Evolutionary conservation across 495 filamentous ascomycete species (phyloP), one percentile per base, ranked within the genome.

Genomic region (Penicillium pancosmium): DNA sequence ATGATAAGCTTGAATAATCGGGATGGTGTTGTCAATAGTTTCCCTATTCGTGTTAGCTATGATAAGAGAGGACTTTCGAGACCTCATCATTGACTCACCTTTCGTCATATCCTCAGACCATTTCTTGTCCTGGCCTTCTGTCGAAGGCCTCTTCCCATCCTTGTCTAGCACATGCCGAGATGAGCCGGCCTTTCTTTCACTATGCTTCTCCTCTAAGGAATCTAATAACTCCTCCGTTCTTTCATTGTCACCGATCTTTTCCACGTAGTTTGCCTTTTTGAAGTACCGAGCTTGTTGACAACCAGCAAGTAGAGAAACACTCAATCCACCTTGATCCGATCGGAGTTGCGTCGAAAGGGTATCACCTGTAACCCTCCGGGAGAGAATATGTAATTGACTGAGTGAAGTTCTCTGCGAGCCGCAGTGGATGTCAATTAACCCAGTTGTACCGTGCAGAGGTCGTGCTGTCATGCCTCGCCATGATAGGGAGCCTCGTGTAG

Each of bases 21-120:
- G 1, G 91, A 94, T 0, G 93, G 93, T 1, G 93, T 97, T 0
- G 93, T 93, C 44, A 97, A 79, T 27, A 98, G 83, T 74, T 93
- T 96, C 40, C 91, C 92, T 95, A 49, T 23, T 15, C 10, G 12
- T 2, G 35, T 54, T 27, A 61, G 44, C n/a, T 55, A 27, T 53
- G 35, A n/a, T 36, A 5, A 43, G 46, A 51, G 8, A 4, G 9
- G 5, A 48, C 43, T 18, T 41, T 18, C 19, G 34, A 54, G 34
- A 55, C 38, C 15, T 25, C 7, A 52, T 27, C 1, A 11, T 19
- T 9, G 0, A 18, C 23, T 23, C 71, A 88, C 88, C 90, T 72
- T 88, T 87, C 1, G 80, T 86, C 79, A 88, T 84, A 12, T 82
- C 79, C 16, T 82, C 77, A 51, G 80, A 72, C 56, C 62, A 74